These are phyloP conservation scores for Backusella mclennaniae DNA, from an alignment of 192 early-diverging fungal species.

Conservation along the genomic window DNA sequence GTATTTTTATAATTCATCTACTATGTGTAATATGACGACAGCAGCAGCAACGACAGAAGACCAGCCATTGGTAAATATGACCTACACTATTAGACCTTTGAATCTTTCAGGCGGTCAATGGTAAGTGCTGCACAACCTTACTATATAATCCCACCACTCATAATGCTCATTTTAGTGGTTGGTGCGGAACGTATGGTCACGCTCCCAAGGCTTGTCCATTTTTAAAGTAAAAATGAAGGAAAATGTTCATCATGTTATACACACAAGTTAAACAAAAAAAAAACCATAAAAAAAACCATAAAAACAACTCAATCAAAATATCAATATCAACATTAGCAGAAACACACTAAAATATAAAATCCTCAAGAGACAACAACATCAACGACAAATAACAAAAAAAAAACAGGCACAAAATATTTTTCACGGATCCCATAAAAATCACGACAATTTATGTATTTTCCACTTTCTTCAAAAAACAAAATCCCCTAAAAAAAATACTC, in stretches of 20 bases:
- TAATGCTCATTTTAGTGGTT: constrained; percentile 6
- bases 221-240: constrained; percentile 12
- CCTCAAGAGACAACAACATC: background rate
- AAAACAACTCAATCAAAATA: background rate
- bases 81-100: background rate
- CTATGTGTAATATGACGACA: background rate
- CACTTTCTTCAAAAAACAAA: background rate
- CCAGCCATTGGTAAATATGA: background rate
- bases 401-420: background rate
- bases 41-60: background rate
- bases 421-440: background rate
- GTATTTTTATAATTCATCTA: background rate
- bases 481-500: background rate
- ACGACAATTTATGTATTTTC: background rate
- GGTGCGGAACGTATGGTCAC: constrained; percentile 34
- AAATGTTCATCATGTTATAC: too few relatives aligned
- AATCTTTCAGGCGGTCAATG: background rate
- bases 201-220: constrained; percentile 18
- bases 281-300: too few relatives aligned
- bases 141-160: background rate
- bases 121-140: background rate
- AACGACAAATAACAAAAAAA: background rate
- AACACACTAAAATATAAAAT: background rate
- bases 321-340: background rate
- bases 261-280: too few relatives aligned